These are phyloP conservation scores for Candida khao-thaluensis DNA, from an alignment of 805 yeast genomes.

Conservation along the genomic window DNA sequence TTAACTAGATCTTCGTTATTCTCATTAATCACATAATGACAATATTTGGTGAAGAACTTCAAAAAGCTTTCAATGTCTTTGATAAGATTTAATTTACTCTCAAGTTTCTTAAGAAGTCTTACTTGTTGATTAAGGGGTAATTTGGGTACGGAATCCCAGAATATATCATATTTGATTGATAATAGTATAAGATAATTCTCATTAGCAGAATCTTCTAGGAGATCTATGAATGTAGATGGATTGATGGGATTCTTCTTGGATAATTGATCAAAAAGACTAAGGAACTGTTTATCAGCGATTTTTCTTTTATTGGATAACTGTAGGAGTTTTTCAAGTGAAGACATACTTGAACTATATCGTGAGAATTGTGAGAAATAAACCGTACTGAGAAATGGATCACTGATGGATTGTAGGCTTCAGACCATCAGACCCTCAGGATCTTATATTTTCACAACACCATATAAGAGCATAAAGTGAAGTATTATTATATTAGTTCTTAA, in stretches of 20 bases:
- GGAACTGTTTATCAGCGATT: slow-evolving; percentile 25
- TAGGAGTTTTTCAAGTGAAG: slow-evolving; percentile 9
- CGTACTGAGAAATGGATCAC: no score
- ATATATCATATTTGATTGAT: slow-evolving; percentile 7
- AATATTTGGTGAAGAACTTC: slow-evolving; percentile 9
- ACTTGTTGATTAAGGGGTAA: slow-evolving; percentile 14
- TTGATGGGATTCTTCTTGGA: slow-evolving; percentile 19
- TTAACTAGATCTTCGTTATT: slow-evolving; percentile 15
- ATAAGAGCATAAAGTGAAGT: no score
- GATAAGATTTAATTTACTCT: slow-evolving; percentile 8
- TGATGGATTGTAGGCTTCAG: no score
- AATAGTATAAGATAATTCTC: slow-evolving; percentile 13
- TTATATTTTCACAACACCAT: no score
- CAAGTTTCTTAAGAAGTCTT: slow-evolving; percentile 12
- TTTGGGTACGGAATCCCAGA: slow-evolving; percentile 13
- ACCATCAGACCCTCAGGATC: no score
- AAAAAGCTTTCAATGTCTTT: slow-evolving; percentile 11
- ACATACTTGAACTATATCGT: no score
- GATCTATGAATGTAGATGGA: slow-evolving; percentile 25
- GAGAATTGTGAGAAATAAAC: no score
- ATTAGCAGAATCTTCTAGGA: slow-evolving; percentile 22
- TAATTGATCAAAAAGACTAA: slow-evolving; percentile 28
- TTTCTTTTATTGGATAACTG: slow-evolving; percentile 13
- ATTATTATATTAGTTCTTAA: no score
- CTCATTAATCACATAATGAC: slow-evolving; percentile 9